Percentiles rank a stretch among this genome's conserved stretches.
These are phyloP conservation scores for Meira nashicola DNA, from an alignment of 1,284 basidiomycete species.

Conservation along the genomic window DNA sequence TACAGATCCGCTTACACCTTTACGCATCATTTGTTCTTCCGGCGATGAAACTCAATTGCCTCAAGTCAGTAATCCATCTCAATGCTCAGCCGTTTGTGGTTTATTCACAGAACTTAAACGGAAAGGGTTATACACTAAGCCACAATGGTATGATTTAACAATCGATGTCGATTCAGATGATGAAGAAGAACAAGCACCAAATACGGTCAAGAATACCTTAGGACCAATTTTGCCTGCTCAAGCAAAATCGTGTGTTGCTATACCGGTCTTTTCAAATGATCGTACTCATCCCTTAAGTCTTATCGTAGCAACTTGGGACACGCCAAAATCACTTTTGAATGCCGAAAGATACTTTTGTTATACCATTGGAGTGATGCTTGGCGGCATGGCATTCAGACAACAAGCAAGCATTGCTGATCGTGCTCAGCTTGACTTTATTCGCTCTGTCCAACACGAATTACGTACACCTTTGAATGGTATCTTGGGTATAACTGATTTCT, in stretches of 20 bases:
- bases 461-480: slow-evolving; percentile 42
- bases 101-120: no score
- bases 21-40: no score
- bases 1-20: background rate
- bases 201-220: slow-evolving; percentile 1
- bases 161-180: background rate
- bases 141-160: background rate
- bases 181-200: background rate
- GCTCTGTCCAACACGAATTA: slow-evolving; percentile 36
- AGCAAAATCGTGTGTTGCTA: slow-evolving; percentile 18
- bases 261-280: slow-evolving; percentile 22
- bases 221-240: background rate
- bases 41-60: no score
- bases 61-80: no score
- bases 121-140: no score
- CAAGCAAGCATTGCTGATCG: slow-evolving; percentile 27
- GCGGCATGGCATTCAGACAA: slow-evolving; percentile 27
- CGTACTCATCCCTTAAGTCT: slow-evolving; percentile 25
- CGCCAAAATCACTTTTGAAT: slow-evolving; percentile 19
- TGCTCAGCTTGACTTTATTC: slow-evolving; percentile 35
- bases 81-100: no score
- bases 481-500: slow-evolving; percentile 34
- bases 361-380: slow-evolving; percentile 17
- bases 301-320: slow-evolving; percentile 25
- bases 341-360: slow-evolving; percentile 30